Conservation (phyloP, 371 early-diverging fungal species). For the Dichotomocladium elegans region DNA sequence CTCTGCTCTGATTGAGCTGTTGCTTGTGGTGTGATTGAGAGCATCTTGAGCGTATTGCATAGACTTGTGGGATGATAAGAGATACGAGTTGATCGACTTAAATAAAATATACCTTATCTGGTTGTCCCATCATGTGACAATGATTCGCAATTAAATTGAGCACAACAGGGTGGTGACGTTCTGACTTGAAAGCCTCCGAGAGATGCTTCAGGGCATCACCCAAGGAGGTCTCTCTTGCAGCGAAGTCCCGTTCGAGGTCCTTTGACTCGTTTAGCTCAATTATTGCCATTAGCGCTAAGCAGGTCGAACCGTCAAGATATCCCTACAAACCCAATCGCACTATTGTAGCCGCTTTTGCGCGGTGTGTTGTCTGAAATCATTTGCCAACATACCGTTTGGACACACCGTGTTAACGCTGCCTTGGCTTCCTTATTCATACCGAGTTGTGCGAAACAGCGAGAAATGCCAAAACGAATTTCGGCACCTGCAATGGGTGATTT, state of each 20-base stretch:
- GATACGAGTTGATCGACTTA: too few species aligned
- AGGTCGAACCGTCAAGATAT: slow-evolving; percentile 50
- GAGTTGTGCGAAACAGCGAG: slow-evolving; percentile 77
- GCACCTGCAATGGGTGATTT: slow-evolving; percentile 42
- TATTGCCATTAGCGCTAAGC: slow-evolving; percentile 67
- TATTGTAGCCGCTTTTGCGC: not conserved
- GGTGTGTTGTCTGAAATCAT: not conserved
- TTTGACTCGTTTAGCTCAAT: slow-evolving; percentile 77
- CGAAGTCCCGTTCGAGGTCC: slow-evolving; percentile 21
- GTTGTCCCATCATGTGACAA: slow-evolving; percentile 48
- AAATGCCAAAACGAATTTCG: slow-evolving; percentile 85
- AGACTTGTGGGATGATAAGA: too few species aligned
- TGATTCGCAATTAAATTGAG: slow-evolving; percentile 57
- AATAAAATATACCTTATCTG: slow-evolving; percentile 31
- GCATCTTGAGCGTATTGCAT: slow-evolving; percentile 45
- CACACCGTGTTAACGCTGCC: slow-evolving; percentile 66
- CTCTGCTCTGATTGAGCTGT: slow-evolving; percentile 54
- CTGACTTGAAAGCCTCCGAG: slow-evolving; percentile 44
- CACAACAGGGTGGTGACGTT: slow-evolving; percentile 48
- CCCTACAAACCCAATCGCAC: slow-evolving; percentile 9
- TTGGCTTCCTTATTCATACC: slow-evolving; percentile 68
- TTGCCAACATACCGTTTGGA: slow-evolving; percentile 49
- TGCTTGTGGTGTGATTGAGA: slow-evolving; percentile 17
- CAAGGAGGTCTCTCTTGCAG: slow-evolving; percentile 33
- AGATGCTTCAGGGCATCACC: slow-evolving; percentile 43